Conservation (phyloP, 441 rosid species). For the Eutrema salsugineum region DNA sequence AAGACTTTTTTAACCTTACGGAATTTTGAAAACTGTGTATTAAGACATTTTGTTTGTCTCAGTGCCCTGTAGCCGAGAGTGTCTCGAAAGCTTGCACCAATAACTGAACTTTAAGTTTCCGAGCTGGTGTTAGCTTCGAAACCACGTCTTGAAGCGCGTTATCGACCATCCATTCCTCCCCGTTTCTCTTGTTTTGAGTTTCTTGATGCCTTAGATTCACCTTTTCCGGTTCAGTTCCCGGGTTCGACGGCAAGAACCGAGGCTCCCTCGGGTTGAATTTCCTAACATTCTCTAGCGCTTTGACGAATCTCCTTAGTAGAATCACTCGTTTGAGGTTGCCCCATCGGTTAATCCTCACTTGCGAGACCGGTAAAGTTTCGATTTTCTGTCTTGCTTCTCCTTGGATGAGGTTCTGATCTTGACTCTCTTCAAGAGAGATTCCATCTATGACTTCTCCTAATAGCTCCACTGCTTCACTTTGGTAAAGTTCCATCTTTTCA, state of each 20-base stretch:
- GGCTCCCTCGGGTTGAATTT: conserved; percentile 53
- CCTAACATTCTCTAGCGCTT: conserved; percentile 70
- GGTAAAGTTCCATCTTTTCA: conserved; percentile 36
- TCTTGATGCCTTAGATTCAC: conserved; percentile 68
- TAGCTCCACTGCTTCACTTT: conserved; percentile 72
- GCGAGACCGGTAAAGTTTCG: conserved; percentile 28
- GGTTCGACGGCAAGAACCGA: conserved; percentile 42
- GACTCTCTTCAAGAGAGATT: conserved; percentile 58
- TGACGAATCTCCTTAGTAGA: conserved; percentile 68
- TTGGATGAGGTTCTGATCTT: conserved; percentile 34
- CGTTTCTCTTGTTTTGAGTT: conserved; percentile 50
- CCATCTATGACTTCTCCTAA: conserved; percentile 93
- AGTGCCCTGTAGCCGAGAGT: conserved; percentile 36
- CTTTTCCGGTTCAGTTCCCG: conserved; percentile 51
- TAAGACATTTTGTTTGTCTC: conserved; percentile 25
- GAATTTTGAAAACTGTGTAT: neutral
- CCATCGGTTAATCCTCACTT: conserved; percentile 53
- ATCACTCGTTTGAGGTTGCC: conserved; percentile 69
- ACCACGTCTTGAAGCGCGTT: conserved; percentile 75
- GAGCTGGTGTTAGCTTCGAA: conserved; percentile 71
- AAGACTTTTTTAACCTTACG: conserved; percentile 16
- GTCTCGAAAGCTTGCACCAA: conserved; percentile 92
- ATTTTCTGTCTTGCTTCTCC: conserved; percentile 16
- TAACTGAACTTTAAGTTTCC: conserved; percentile 69
- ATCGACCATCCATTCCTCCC: conserved; percentile 96